Conservation (phyloP, 2,329 filamentous ascomycete species). For the Fusarium siculi region DNA sequence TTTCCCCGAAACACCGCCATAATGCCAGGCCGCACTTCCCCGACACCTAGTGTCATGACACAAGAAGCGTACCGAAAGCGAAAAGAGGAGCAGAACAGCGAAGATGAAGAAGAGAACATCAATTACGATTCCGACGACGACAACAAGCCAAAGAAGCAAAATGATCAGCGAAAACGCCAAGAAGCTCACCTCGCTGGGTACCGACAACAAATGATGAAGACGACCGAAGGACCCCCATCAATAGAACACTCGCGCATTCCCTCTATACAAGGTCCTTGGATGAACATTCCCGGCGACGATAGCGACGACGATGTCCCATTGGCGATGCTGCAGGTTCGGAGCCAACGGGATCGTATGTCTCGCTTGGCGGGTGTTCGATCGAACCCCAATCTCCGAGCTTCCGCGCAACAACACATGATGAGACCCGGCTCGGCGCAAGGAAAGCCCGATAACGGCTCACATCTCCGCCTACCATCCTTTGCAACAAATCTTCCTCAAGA, state of each 20-base stretch:
- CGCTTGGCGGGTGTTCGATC: conserved; percentile 20
- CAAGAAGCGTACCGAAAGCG: conserved; percentile 25
- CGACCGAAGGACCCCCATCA: conserved; percentile 11
- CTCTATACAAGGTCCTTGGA: conserved; percentile 8
- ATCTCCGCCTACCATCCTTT: conserved; percentile 26
- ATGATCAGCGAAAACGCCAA: conserved; percentile 18
- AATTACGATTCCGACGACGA: conserved; percentile 29
- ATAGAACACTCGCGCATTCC: conserved; percentile 4
- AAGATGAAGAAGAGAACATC: conserved; percentile 24
- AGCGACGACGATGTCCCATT: conserved; percentile 31
- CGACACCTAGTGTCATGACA: conserved; percentile 29
- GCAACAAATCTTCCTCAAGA: conserved; percentile 30
- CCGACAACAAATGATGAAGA: conserved; percentile 37
- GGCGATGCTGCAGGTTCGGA: conserved; percentile 20
- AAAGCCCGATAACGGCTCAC: neutral
- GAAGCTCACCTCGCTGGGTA: conserved; percentile 32
- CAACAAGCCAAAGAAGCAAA: neutral
- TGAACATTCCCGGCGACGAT: neutral
- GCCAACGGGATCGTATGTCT: neutral
- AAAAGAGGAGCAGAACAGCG: conserved; percentile 9
- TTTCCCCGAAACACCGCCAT: neutral
- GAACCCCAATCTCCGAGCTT: conserved; percentile 25
- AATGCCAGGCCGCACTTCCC: conserved; percentile 27
- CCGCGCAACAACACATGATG: conserved; percentile 20
- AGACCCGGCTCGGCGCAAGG: conserved; percentile 33